Conservation (phyloP, 352 stramenopile species). For the Peronosclerospora sorghi region DNA sequence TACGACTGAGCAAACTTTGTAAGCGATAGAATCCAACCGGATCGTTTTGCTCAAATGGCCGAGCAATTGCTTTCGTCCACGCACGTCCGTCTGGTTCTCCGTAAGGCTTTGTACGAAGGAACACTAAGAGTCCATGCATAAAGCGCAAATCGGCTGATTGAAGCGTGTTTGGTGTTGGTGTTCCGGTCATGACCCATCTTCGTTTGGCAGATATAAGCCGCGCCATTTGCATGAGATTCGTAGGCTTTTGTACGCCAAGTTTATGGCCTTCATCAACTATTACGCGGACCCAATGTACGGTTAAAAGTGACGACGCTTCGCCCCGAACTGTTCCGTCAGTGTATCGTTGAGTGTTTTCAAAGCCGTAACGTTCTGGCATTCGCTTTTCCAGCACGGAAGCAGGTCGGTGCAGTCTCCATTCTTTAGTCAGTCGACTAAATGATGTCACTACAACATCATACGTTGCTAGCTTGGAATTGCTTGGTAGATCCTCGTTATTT, state of each 20-base stretch:
- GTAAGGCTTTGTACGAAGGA: slow-evolving; percentile 86
- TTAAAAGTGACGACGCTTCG: slow-evolving; percentile 47
- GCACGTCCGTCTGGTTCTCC: slow-evolving; percentile 56
- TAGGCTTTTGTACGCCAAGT: slow-evolving; percentile 56
- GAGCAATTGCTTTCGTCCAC: slow-evolving; percentile 65
- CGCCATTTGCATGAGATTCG: slow-evolving; percentile 75
- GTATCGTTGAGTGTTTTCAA: slow-evolving; percentile 42
- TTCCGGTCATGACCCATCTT: slow-evolving; percentile 95
- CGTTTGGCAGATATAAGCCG: slow-evolving; percentile 68
- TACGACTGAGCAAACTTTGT: slow-evolving; percentile 69
- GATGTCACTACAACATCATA: slow-evolving; percentile 74
- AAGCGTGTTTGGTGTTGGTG: slow-evolving; percentile 87
- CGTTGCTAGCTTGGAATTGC: slow-evolving; percentile 27
- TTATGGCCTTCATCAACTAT: slow-evolving; percentile 95
- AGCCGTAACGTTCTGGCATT: slow-evolving; percentile 62
- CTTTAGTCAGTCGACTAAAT: slow-evolving; percentile 40
- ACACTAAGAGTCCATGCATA: slow-evolving; percentile 86
- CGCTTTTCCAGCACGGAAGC: slow-evolving; percentile 48
- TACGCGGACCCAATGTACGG: slow-evolving; percentile 79
- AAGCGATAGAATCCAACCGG: slow-evolving; percentile 59
- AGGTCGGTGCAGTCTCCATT: slow-evolving; percentile 60
- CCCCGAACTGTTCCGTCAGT: slow-evolving; percentile 44
- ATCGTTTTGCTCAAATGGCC: slow-evolving; percentile 56
- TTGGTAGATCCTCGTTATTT: slow-evolving; percentile 28
- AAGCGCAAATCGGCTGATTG: slow-evolving; percentile 77